Conservation (phyloP, 305 asterid genomes). For the Salvia sclarea region DNA sequence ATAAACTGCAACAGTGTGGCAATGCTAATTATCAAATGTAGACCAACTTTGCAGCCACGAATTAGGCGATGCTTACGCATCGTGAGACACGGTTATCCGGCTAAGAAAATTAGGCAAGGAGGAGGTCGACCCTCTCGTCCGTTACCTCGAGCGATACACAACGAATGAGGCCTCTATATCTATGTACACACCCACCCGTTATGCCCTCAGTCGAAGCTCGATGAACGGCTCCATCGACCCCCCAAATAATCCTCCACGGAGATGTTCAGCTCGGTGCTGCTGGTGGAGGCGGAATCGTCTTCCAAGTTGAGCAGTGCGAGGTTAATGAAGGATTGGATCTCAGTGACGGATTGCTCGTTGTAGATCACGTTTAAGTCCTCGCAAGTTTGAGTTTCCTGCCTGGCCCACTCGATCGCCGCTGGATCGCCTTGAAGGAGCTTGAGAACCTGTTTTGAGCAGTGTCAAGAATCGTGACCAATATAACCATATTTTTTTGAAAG, state of each 20-base stretch:
- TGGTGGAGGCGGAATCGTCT: conserved; percentile 60
- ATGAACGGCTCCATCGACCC: conserved; percentile 74
- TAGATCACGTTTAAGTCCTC: conserved; percentile 45
- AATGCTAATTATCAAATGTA: conserved; percentile 5
- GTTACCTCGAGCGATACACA: conserved; percentile 35
- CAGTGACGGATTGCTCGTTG: conserved; percentile 49
- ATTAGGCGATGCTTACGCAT: too few relatives aligned
- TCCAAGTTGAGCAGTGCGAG: conserved; percentile 73
- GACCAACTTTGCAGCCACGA: background rate
- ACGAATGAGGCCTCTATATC: conserved; percentile 10
- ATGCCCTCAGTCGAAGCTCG: conserved; percentile 54
- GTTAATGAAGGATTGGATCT: conserved; percentile 73
- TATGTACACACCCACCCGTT: conserved; percentile 29
- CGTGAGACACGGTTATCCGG: conserved; percentile 12
- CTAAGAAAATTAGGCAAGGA: conserved; percentile 41
- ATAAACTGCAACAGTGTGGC: background rate
- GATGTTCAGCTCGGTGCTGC: conserved; percentile 63
- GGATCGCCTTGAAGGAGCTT: conserved; percentile 72
- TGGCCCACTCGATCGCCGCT: conserved; percentile 57
- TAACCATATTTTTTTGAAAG: background rate
- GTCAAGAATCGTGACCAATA: background rate
- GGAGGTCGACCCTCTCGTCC: conserved; percentile 70
- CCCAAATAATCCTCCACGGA: conserved; percentile 73
- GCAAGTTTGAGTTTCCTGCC: conserved; percentile 41
- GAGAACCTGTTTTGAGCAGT: conserved; percentile 53